Conservation (phyloP, 129 eudicot genomes). For the Apium graveolens region DNA sequence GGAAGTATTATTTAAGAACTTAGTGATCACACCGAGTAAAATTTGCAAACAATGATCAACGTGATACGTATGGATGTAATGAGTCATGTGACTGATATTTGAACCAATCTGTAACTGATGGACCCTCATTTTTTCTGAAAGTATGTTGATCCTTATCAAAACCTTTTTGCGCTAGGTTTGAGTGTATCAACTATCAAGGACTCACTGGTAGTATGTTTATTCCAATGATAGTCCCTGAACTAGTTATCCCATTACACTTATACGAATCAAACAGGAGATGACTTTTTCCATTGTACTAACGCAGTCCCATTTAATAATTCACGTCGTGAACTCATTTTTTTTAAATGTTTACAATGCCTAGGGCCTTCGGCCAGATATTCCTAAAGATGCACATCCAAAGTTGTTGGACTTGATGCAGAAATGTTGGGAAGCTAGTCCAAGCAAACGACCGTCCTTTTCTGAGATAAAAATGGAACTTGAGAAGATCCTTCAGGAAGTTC, state of each 20-base stretch:
- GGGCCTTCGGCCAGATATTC: slow-evolving; percentile 95
- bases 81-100: too few species aligned
- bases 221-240: background rate
- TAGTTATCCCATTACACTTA: background rate
- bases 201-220: background rate
- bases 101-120: background rate
- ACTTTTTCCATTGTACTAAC: background rate
- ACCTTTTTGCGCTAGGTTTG: background rate
- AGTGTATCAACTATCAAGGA: background rate
- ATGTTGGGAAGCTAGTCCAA: slow-evolving; percentile 73
- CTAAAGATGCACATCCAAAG: slow-evolving; percentile 61
- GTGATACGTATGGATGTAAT: too few species aligned
- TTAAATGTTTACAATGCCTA: slow-evolving; percentile 14
- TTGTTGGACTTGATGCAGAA: slow-evolving; percentile 68
- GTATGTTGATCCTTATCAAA: background rate
- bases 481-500: slow-evolving; percentile 41
- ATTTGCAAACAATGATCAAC: too few species aligned
- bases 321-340: background rate
- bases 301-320: too few species aligned
- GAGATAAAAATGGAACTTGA: slow-evolving; percentile 54
- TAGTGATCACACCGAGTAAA: too few species aligned
- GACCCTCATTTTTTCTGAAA: too few species aligned
- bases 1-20: too few species aligned
- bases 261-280: background rate
- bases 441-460: slow-evolving; percentile 58